These are phyloP conservation scores for Fusarium graminum DNA, from an alignment of 2,329 filamentous ascomycete genomes.

Conservation along the genomic window DNA sequence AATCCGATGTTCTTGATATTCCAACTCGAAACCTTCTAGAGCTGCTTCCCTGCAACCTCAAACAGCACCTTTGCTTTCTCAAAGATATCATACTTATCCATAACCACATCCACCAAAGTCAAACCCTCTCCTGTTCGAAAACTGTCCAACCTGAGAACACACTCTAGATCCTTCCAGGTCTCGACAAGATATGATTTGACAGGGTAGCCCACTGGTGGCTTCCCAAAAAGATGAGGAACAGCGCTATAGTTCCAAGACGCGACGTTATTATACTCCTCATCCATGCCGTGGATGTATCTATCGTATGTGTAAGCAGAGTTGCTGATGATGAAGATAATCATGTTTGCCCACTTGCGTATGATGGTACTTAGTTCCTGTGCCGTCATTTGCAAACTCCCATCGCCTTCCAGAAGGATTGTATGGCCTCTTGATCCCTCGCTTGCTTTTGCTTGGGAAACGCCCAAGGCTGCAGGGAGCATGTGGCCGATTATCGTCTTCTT, in stretches of 20 bases:
- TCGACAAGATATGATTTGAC: background rate
- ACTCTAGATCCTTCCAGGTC: slow-evolving; percentile 2
- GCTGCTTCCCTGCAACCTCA: slow-evolving; percentile 10
- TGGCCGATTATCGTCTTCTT: slow-evolving; percentile 4
- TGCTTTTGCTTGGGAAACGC: slow-evolving; percentile 9
- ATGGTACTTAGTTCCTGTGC: slow-evolving; percentile 22
- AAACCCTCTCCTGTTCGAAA: background rate
- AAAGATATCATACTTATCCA: slow-evolving; percentile 19
- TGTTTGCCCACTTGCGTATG: background rate
- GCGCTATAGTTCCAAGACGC: slow-evolving; percentile 25
- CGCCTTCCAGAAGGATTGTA: slow-evolving; percentile 17
- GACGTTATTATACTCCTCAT: slow-evolving; percentile 12
- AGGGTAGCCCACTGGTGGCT: background rate
- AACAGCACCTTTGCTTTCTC: slow-evolving; percentile 3
- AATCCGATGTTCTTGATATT: background rate
- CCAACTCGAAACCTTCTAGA: background rate
- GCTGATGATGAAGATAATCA: slow-evolving; percentile 8
- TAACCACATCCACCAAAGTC: slow-evolving; percentile 23
- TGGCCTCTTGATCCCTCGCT: background rate
- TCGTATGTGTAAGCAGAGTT: slow-evolving; percentile 15
- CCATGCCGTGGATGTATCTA: slow-evolving; percentile 22
- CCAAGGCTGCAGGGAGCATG: slow-evolving; percentile 17
- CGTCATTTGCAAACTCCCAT: slow-evolving; percentile 28
- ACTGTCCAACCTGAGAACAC: background rate
- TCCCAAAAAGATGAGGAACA: background rate